Conservation (phyloP, 2,329 filamentous ascomycete genomes). For the Beauveria sp. region DNA sequence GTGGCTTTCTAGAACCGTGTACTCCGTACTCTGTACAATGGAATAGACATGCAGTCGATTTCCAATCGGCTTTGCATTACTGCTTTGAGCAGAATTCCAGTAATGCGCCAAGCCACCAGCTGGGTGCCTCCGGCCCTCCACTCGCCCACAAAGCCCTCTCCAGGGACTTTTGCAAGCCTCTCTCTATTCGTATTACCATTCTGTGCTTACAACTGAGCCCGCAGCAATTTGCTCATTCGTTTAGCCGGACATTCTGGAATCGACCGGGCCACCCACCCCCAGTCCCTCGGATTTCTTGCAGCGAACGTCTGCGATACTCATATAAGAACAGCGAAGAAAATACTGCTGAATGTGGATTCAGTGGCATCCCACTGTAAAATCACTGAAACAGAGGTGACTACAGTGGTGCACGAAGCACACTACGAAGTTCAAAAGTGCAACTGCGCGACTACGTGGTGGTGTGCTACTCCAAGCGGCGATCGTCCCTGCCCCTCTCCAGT, state of each 20-base stretch:
- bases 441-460: neutral
- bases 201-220: neutral
- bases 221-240: neutral
- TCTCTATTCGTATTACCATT: too few species aligned
- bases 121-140: neutral
- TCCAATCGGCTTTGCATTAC: neutral
- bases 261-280: neutral
- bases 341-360: neutral
- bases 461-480: neutral
- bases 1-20: neutral
- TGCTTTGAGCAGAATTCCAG: neutral
- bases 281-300: neutral
- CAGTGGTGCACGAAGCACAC: neutral
- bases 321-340: neutral
- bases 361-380: neutral
- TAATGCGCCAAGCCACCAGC: neutral
- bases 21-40: neutral
- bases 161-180: constrained; percentile 1
- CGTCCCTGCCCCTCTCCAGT: neutral
- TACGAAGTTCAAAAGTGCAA: neutral
- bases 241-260: neutral
- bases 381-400: neutral
- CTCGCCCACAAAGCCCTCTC: neutral
- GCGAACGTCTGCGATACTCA: neutral
- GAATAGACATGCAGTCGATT: neutral